phyloP scores from a whole-genome alignment of 1,284 basidiomycete species.

The Takashimella tepidaria region DNA sequence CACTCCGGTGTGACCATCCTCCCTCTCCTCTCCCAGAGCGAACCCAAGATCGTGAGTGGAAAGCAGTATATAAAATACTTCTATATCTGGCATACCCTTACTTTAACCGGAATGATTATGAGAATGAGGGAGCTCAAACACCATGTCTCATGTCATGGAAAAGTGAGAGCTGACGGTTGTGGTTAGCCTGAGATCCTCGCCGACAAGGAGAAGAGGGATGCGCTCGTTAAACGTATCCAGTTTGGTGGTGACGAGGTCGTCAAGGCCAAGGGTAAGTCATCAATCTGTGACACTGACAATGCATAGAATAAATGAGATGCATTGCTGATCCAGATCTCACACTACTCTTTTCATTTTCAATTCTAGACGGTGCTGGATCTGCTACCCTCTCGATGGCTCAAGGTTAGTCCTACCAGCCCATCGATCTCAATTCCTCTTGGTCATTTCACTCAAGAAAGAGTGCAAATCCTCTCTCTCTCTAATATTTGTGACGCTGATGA shows the following conservation, averaged over 20 bases:
- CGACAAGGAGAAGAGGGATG: constrained; percentile 59
- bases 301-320: neutral
- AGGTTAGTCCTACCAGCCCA: constrained; percentile 48
- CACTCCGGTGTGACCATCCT: constrained; percentile 97
- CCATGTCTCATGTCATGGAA: neutral
- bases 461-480: no score
- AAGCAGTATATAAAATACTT: neutral
- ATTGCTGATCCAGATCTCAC: no score
- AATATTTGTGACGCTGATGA: neutral
- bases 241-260: constrained; percentile 79
- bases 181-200: constrained; percentile 28
- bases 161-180: constrained; percentile 9
- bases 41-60: constrained; percentile 40
- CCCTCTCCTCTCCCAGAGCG: constrained; percentile 81
- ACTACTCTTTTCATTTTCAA: no score
- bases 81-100: no score
- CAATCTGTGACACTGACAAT: neutral
- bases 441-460: no score
- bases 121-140: neutral
- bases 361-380: constrained; percentile 79
- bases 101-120: no score
- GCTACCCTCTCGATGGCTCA: constrained; percentile 94
- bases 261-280: constrained; percentile 44
- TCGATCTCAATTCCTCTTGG: no score
- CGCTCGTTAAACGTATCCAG: constrained; percentile 79